Conservation (phyloP, 1,284 basidiomycete species). For the Moesziomyces aphidis region DNA sequence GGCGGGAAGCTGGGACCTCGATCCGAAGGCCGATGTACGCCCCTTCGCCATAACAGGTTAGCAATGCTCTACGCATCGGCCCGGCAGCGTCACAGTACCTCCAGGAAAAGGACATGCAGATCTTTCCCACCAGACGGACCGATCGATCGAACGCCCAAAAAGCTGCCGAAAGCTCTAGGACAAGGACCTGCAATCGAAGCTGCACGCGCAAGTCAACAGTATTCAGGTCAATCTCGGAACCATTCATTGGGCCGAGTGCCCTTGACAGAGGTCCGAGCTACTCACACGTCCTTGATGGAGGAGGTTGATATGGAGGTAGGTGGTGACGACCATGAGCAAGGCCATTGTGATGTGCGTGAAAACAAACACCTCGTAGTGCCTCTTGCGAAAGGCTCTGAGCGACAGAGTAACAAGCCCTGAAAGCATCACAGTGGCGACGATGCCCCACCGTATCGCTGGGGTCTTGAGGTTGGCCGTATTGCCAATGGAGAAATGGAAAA, state of each 20-base stretch:
- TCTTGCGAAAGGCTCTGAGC: slow-evolving; percentile 24
- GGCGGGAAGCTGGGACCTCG: slow-evolving; percentile 21
- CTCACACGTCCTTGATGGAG: slow-evolving; percentile 30
- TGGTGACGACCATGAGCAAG: neutral
- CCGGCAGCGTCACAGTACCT: slow-evolving; percentile 21
- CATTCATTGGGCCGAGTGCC: slow-evolving; percentile 1
- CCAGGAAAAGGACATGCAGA: slow-evolving; percentile 29
- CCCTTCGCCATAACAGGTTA: slow-evolving; percentile 7
- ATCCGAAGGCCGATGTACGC: slow-evolving; percentile 32
- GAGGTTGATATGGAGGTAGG: too few species aligned
- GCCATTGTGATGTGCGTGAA: neutral
- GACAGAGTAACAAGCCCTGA: slow-evolving; percentile 38
- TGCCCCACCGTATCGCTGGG: slow-evolving; percentile 49
- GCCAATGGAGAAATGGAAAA: slow-evolving; percentile 31
- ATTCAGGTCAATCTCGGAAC: slow-evolving; percentile 12
- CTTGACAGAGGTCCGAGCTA: neutral
- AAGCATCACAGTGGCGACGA: slow-evolving; percentile 39
- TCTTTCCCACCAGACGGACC: slow-evolving; percentile 22
- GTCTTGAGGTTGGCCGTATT: slow-evolving; percentile 5
- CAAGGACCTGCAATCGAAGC: slow-evolving; percentile 30
- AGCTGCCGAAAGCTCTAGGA: slow-evolving; percentile 31
- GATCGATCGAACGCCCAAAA: slow-evolving; percentile 47
- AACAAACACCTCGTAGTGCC: slow-evolving; percentile 34
- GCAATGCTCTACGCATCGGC: slow-evolving; percentile 17
- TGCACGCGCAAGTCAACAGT: slow-evolving; percentile 3